A percentile compares a stretch with the other conserved stretches of the same genome.
Evolutionary conservation across 2,329 filamentous ascomycete species (phyloP).

Genomic region (Dactylellina parvicollis): DNA sequence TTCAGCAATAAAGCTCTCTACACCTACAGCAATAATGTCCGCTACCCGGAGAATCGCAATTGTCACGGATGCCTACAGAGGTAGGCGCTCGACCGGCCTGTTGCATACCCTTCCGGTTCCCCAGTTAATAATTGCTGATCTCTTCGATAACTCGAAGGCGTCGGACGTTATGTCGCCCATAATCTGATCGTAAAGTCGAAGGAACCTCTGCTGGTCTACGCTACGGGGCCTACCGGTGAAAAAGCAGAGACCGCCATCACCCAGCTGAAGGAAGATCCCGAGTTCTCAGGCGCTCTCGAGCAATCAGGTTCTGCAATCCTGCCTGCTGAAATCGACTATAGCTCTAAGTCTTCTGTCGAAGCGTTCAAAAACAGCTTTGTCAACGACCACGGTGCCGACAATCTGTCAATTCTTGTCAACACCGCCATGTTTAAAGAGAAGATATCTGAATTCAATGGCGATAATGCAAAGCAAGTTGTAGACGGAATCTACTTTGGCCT

Average conservation of each 20-base stretch:
- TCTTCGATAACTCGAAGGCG: background rate
- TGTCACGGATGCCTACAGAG: slow-evolving; percentile 45
- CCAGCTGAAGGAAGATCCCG: background rate
- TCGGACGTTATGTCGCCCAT: slow-evolving; percentile 36
- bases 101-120: background rate
- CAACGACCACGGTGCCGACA: slow-evolving; percentile 16
- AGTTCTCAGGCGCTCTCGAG: background rate
- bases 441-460: slow-evolving; percentile 60
- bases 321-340: slow-evolving; percentile 56
- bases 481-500: slow-evolving; percentile 61
- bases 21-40: background rate
- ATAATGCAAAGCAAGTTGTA: slow-evolving; percentile 57
- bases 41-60: slow-evolving; percentile 17
- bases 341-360: slow-evolving; percentile 56
- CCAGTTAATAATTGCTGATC: background rate
- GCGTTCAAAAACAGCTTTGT: slow-evolving; percentile 58
- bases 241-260: background rate
- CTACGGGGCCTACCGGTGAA: slow-evolving; percentile 9
- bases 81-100: background rate
- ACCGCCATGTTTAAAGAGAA: background rate
- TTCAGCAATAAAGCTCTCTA: no score
- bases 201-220: slow-evolving; percentile 25
- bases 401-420: slow-evolving; percentile 60
- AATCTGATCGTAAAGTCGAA: slow-evolving; percentile 35
- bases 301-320: slow-evolving; percentile 7